These are phyloP conservation scores for Boletus pseudopeckii DNA, from an alignment of 768 basidiomycete species.

Conservation along the genomic window DNA sequence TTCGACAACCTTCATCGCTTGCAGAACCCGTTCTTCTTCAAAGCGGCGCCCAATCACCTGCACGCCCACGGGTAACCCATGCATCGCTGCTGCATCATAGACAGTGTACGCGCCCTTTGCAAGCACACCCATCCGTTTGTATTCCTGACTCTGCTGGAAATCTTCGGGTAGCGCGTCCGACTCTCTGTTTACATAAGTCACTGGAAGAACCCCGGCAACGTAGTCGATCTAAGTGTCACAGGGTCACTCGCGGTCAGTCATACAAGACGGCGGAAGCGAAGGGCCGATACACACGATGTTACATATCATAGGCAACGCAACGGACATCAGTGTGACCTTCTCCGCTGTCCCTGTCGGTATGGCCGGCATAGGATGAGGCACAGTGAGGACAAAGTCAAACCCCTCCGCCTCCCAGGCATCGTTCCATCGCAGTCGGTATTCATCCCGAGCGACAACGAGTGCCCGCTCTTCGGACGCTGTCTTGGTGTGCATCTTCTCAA, in stretches of 20 bases:
- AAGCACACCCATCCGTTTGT: constrained; percentile 38
- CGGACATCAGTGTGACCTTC: constrained; percentile 34
- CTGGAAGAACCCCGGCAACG: constrained; percentile 56
- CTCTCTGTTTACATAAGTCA: constrained; percentile 48
- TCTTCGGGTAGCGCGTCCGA: constrained; percentile 37
- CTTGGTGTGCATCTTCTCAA: constrained; percentile 35
- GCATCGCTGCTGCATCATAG: constrained; percentile 61
- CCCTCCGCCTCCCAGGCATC: constrained; percentile 38
- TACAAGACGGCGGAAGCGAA: background rate
- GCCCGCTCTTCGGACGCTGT: constrained; percentile 28
- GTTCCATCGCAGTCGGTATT: constrained; percentile 31
- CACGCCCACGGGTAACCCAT: constrained; percentile 65
- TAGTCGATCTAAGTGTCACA: constrained; percentile 44
- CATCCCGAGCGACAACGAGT: constrained; percentile 26
- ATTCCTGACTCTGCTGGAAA: constrained; percentile 26
- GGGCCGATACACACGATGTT: constrained; percentile 37
- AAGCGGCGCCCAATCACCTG: constrained; percentile 60
- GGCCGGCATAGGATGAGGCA: constrained; percentile 38
- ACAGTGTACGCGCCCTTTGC: constrained; percentile 47
- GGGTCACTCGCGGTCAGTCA: background rate
- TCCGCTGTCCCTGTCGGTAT: constrained; percentile 35
- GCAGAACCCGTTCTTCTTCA: constrained; percentile 71
- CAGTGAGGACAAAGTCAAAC: constrained; percentile 41
- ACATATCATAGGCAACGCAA: constrained; percentile 37
- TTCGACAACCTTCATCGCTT: constrained; percentile 63